Evolutionary conservation across 2,329 filamentous ascomycete genomes (phyloP), one percentile per base, ranked within the genome.

Genomic region (Fusarium setosum): DNA sequence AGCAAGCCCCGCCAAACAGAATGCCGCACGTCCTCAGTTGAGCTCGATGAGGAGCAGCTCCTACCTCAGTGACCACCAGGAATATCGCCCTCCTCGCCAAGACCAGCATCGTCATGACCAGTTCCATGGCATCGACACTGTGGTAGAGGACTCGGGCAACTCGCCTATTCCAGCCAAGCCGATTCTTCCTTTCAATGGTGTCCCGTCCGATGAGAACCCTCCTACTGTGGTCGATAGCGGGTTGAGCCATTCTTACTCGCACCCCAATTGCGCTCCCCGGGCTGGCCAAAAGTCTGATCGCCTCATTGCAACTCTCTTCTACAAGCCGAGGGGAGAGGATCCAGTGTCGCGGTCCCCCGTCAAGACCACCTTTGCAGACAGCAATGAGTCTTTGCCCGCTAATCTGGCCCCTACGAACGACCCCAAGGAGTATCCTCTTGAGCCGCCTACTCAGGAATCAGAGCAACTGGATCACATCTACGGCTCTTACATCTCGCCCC

Each of bases 391-490:
- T 11, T 65, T 80, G 64, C 83, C 85, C 38, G 73, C 81, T 50
- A 85, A 88, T 80, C 77, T 90, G 72, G 85, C 87, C 17, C 86
- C 89, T 9, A 86, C 88, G 47, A 84, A 82, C 67, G 82, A 85
- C 67, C 81, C 84, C 56, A 83, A 86, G n/a, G 79, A 80, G 64
- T 88, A 88, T 69, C 86, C 88, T 21, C 81, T 89, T 49, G 86
- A 90, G 74, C 83, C 86, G 59, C 82, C 87, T 59, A 81, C 83
- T 53, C 77, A 82, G 68, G 83, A 88, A 72, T 71, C 74, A 13
- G 82, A 89, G 76, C 81, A 87, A 56, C 83, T 90, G 51, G 88
- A 90, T 71, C 86, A 89, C 62, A 82, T 90, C 17, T 90, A 90
- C 69, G 88, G 88, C 63, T 88, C 86, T 18, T 88, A 88, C 71